A percentile compares a stretch with the other conserved stretches of the same genome.
Conservation (phyloP, 371 early-diverging fungal genomes). For the Neoconidiobolus thromboides region DNA sequence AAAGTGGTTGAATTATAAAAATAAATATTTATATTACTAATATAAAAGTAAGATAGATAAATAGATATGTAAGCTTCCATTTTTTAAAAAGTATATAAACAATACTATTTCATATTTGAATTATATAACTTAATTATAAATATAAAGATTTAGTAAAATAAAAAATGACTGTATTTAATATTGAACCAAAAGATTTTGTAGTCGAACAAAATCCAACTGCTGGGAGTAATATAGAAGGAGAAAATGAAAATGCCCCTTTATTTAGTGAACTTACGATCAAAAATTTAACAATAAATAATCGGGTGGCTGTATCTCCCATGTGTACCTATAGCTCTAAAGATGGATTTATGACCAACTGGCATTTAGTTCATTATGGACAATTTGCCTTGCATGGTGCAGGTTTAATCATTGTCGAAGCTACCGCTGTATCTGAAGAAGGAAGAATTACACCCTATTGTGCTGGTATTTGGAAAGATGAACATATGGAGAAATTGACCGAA, state of each 20-base stretch:
- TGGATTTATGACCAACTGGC: slow-evolving; percentile 34
- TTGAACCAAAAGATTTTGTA: background rate
- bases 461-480: slow-evolving; percentile 71
- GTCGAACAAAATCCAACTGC: background rate
- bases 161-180: no score
- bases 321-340: slow-evolving; percentile 42
- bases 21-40: no score
- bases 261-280: slow-evolving; percentile 45
- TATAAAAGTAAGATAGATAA: no score
- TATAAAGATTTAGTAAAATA: no score
- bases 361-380: slow-evolving; percentile 43
- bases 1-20: no score
- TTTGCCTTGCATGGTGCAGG: slow-evolving; percentile 58
- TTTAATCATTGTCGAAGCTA: slow-evolving; percentile 57
- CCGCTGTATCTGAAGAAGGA: slow-evolving; percentile 50
- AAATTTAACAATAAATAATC: slow-evolving; percentile 38
- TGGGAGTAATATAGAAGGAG: background rate
- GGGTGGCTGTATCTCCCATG: slow-evolving; percentile 68
- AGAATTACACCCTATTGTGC: slow-evolving; percentile 54
- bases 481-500: slow-evolving; percentile 31
- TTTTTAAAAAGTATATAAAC: no score
- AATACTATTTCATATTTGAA: no score
- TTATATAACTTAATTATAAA: no score
- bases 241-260: slow-evolving; percentile 9
- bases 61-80: no score